Base-by-base conservation (phyloP, 2,329 filamentous ascomycete genomes). In the Trichophyton simii region DNA sequence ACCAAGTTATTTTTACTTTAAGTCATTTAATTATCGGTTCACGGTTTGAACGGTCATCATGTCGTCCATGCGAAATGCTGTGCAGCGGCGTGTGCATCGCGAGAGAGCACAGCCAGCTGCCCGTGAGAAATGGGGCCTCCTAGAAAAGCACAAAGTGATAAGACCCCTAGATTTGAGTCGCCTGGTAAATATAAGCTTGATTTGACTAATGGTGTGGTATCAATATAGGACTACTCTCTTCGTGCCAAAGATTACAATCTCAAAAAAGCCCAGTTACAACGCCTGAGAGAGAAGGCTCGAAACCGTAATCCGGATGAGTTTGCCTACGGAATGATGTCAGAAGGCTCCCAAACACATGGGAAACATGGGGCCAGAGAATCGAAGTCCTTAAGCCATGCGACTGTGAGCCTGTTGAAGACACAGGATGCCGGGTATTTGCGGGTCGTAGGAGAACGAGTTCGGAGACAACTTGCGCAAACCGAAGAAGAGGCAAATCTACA, bases 111-210 rank as follows among this genome's bases (percentile, higher is more conserved):
- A 97, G 74, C 88, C 91, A 46, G 76, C 84, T 65, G 88, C 91
- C 72, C 89, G 94, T 60, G 79, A 86, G 66, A 89, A 89, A 78
- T 90, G 91, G 76, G 94, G 94, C 66, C 83, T 97, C 22, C 85
- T 97, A 64, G 94, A 97, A 75, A 97, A 99, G 78, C 88, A 94
- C 81, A 96, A 96, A 79, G 86, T 87, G 70, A 13, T 20, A 42
- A 18, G 15, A 42, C 20, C 8, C 28, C 31, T 36, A 15, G n/a
- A 8, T 55, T 2, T 34, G 34, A 20, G 7, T 36, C 18, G 0
- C 8, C 20, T 58, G 28, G 20, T 41, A 57, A 41, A 50, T 34
- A 52, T 28, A 52, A 9, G 22, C 25, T 41, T 57, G 25, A 52
- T 13, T 36, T 36, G 18, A 1, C 52, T 55, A 57, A 55, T 22